Conservation (phyloP, 164 flowering plant species). For the Litsea cubeba region DNA sequence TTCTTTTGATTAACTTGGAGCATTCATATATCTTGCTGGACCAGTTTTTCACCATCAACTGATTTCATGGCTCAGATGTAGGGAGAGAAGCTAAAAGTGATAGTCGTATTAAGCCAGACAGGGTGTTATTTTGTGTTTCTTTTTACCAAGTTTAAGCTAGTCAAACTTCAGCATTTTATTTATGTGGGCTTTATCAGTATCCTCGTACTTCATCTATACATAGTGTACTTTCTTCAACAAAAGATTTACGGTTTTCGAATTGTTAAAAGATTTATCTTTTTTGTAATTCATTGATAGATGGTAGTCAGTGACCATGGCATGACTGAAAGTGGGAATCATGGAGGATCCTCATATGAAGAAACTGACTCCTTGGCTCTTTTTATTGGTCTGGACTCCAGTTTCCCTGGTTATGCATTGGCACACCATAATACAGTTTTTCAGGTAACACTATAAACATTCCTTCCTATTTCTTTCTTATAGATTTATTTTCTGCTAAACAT, state of each 20-base stretch:
- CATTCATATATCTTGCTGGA: too few species aligned
- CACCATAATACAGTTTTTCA: constrained; percentile 35
- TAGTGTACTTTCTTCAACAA: too few species aligned
- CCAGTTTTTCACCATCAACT: too few species aligned
- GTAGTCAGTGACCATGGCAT: constrained; percentile 98
- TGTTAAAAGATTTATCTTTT: neutral
- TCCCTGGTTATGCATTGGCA: constrained; percentile 31
- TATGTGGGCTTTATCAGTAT: too few species aligned
- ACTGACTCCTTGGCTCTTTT: constrained; percentile 82
- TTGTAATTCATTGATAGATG: constrained; percentile 36
- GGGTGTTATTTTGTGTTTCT: too few species aligned
- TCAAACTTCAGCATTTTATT: too few species aligned
- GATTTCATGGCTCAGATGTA: too few species aligned
- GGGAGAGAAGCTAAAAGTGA: too few species aligned
- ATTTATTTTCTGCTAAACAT: neutral
- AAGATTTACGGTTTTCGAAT: neutral
- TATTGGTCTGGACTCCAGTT: constrained; percentile 35
- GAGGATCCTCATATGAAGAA: constrained; percentile 95
- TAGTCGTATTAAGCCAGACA: too few species aligned
- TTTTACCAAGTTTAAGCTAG: too few species aligned
- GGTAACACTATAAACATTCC: constrained; percentile 27
- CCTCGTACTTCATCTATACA: too few species aligned
- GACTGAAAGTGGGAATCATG: constrained; percentile 94
- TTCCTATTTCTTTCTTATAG: neutral
- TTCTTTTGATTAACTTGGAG: neutral